phyloP scores from a whole-genome alignment of 2,329 filamentous ascomycete genomes.

The Geoglossum cookeanum region DNA sequence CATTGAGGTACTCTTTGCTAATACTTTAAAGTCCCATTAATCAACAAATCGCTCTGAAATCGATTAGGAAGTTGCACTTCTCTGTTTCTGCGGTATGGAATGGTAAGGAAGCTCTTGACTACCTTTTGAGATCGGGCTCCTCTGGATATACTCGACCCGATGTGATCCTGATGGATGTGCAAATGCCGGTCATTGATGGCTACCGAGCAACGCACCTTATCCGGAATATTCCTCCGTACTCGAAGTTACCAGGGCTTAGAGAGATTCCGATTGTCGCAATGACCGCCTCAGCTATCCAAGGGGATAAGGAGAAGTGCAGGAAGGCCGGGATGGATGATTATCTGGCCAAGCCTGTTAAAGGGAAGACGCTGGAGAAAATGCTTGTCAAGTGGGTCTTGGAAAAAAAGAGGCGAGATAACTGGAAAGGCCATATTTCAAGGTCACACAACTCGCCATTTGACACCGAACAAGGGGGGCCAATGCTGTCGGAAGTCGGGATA shows the following conservation, averaged over 20 bases:
- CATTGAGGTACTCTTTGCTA: neutral
- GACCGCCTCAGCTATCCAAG: constrained; percentile 88
- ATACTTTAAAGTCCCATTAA: constrained; percentile 45
- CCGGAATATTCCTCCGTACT: constrained; percentile 54
- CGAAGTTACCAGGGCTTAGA: constrained; percentile 52
- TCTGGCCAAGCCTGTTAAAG: constrained; percentile 79
- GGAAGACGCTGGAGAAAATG: constrained; percentile 69
- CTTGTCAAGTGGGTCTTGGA: constrained; percentile 49
- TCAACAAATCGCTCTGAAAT: constrained; percentile 81
- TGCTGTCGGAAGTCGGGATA: neutral
- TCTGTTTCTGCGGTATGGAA: constrained; percentile 79
- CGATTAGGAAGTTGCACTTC: constrained; percentile 71
- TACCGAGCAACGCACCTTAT: constrained; percentile 80
- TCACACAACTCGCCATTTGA: neutral
- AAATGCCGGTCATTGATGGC: constrained; percentile 86
- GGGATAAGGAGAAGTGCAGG: constrained; percentile 91
- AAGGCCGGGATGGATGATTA: constrained; percentile 97
- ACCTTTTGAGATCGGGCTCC: constrained; percentile 50
- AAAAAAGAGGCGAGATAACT: constrained; percentile 13
- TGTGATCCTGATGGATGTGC: constrained; percentile 79
- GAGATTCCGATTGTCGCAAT: constrained; percentile 64
- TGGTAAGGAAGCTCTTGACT: constrained; percentile 72
- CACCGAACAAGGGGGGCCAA: constrained; percentile 3
- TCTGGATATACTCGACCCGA: constrained; percentile 63
- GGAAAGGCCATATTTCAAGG: constrained; percentile 9